These are phyloP conservation scores for Rhizoctonia solani DNA, from an alignment of 1,284 basidiomycete species.

Conservation along the genomic window DNA sequence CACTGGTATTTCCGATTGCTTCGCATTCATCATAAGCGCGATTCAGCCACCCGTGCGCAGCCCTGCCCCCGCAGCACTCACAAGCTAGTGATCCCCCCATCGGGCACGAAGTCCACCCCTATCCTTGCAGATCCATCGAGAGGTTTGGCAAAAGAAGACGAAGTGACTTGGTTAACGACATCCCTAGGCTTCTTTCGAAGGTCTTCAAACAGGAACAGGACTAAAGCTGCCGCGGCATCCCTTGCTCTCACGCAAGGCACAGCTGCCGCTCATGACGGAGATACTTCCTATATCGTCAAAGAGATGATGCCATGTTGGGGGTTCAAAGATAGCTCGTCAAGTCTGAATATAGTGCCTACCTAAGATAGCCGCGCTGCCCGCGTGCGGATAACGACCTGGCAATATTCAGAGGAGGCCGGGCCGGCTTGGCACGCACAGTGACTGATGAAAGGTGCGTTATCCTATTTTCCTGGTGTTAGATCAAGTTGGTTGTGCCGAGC, in stretches of 20 bases:
- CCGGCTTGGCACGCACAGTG: background rate
- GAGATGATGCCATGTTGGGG: background rate
- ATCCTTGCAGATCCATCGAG: slow-evolving; percentile 7
- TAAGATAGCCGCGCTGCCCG: background rate
- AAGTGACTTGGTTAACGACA: background rate
- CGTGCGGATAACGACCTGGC: background rate
- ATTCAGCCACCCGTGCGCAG: background rate
- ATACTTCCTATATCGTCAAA: background rate
- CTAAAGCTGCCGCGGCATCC: background rate
- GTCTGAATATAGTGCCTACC: background rate
- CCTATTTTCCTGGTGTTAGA: no score
- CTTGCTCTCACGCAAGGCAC: background rate
- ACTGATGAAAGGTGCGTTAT: no score
- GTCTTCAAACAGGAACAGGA: background rate
- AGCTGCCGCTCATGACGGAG: slow-evolving; percentile 3
- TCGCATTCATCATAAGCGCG: background rate
- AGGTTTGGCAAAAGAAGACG: background rate
- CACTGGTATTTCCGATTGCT: background rate
- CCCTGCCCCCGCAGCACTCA: background rate
- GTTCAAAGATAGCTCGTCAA: slow-evolving; percentile 1
- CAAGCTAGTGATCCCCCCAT: background rate
- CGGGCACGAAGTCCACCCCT: background rate
- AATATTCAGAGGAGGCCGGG: background rate
- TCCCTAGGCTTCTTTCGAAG: background rate
- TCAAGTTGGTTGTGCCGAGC: no score